phyloP scores from a whole-genome alignment of 202 grass and related monocot species.

The Alloteropsis angusta region DNA sequence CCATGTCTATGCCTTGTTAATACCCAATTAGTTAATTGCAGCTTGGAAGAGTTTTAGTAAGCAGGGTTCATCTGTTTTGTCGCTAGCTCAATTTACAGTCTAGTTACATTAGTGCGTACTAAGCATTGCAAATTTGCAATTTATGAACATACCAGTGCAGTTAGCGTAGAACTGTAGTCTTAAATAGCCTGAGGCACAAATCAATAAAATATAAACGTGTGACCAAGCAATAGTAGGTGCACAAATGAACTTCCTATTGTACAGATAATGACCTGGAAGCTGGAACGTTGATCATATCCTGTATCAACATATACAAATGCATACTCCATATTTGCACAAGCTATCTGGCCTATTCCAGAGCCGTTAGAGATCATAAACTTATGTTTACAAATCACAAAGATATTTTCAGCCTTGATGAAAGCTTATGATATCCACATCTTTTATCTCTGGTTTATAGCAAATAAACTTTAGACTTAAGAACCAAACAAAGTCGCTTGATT shows the following conservation, averaged over 20 bases:
- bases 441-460: background rate
- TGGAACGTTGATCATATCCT: no score
- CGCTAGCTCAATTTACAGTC: background rate
- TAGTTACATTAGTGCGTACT: background rate
- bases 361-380: no score
- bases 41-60: background rate
- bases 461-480: background rate
- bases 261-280: no score
- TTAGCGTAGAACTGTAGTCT: background rate
- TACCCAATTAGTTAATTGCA: background rate
- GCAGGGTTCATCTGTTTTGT: background rate
- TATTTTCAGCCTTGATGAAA: no score
- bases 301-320: no score
- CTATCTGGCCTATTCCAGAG: no score
- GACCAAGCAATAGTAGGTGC: background rate
- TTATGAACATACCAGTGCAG: background rate
- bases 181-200: background rate
- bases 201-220: background rate
- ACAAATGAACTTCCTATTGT: background rate
- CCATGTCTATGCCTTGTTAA: background rate
- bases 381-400: no score
- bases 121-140: background rate
- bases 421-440: no score
- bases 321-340: no score
- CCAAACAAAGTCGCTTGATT: background rate